Evolutionary conservation across 495 filamentous ascomycete species (phyloP).

Genomic region (Penicillium macrosclerotiorum): DNA sequence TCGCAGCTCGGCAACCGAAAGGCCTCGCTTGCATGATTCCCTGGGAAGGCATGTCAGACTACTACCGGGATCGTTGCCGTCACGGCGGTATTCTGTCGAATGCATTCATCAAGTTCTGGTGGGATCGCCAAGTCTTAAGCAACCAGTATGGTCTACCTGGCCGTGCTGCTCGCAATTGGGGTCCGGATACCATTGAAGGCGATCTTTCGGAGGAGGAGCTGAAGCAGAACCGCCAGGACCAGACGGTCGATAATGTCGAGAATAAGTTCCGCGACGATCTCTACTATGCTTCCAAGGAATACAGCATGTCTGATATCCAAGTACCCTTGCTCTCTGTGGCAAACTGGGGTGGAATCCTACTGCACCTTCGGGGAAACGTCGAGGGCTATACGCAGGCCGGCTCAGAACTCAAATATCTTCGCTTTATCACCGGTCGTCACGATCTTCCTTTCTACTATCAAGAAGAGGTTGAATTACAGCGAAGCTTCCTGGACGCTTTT

Average conservation of each 20-base stretch:
- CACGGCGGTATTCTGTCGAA: conserved; percentile 67
- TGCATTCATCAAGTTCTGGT: conserved; percentile 63
- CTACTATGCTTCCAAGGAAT: conserved; percentile 61
- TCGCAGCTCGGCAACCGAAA: conserved; percentile 58
- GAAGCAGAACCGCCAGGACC: conserved; percentile 60
- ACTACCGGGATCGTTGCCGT: conserved; percentile 59
- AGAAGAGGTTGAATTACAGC: conserved; percentile 62
- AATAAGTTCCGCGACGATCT: conserved; percentile 56
- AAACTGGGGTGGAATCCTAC: conserved; percentile 64
- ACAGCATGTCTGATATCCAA: conserved; percentile 58
- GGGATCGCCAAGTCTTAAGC: conserved; percentile 57
- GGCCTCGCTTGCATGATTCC: conserved; percentile 59
- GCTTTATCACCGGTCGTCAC: conserved; percentile 66
- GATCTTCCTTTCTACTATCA: conserved; percentile 70
- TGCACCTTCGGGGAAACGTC: conserved; percentile 65
- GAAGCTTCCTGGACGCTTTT: conserved; percentile 65
- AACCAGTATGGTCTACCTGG: conserved; percentile 62
- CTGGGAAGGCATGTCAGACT: conserved; percentile 71
- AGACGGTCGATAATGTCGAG: conserved; percentile 55
- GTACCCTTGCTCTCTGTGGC: conserved; percentile 61
- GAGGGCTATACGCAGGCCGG: conserved; percentile 59
- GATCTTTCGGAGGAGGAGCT: conserved; percentile 54
- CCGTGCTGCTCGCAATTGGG: conserved; percentile 33
- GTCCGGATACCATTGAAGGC: conserved; percentile 61
- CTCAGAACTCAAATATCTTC: conserved; percentile 61